These are phyloP conservation scores for Aspergillus steynii DNA, from an alignment of 495 filamentous ascomycete genomes.

Conservation along the genomic window DNA sequence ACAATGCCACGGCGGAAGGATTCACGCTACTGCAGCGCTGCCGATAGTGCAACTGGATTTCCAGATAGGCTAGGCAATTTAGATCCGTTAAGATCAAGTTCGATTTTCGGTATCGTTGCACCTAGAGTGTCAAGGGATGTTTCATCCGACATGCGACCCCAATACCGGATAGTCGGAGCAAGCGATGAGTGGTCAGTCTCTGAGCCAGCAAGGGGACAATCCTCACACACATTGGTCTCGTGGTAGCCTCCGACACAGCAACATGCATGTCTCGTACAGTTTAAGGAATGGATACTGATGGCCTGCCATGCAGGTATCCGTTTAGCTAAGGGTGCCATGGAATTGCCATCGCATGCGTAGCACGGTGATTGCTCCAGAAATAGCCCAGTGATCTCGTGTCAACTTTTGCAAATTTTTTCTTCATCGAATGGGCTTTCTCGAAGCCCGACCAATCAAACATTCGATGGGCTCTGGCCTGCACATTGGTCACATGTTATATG, in stretches of 20 bases:
- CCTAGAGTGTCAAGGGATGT: not conserved
- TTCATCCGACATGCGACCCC: not conserved
- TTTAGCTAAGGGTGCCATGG: slow-evolving; percentile 5
- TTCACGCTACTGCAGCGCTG: slow-evolving; percentile 5
- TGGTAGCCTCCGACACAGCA: slow-evolving; percentile 11
- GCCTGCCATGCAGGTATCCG: slow-evolving; percentile 18
- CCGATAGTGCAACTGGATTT: not conserved
- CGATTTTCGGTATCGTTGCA: slow-evolving; percentile 1
- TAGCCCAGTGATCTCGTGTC: slow-evolving; percentile 13
- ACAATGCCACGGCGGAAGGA: slow-evolving; percentile 1
- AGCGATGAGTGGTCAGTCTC: not conserved
- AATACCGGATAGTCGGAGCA: not conserved
- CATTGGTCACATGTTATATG: slow-evolving; percentile 19
- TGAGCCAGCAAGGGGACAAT: not conserved
- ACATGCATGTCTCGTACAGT: slow-evolving; percentile 6
- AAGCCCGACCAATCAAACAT: slow-evolving; percentile 14
- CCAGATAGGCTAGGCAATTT: not conserved
- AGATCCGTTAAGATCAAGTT: not conserved
- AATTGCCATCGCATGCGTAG: slow-evolving; percentile 10
- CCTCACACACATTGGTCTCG: slow-evolving; percentile 9
- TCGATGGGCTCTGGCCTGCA: not conserved
- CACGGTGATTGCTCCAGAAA: slow-evolving; percentile 17
- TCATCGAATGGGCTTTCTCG: slow-evolving; percentile 6
- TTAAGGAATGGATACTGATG: not conserved
- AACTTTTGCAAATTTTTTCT: not conserved